Base-by-base conservation (phyloP, 2,329 filamentous ascomycete genomes). In the Fusarium sp. region DNA sequence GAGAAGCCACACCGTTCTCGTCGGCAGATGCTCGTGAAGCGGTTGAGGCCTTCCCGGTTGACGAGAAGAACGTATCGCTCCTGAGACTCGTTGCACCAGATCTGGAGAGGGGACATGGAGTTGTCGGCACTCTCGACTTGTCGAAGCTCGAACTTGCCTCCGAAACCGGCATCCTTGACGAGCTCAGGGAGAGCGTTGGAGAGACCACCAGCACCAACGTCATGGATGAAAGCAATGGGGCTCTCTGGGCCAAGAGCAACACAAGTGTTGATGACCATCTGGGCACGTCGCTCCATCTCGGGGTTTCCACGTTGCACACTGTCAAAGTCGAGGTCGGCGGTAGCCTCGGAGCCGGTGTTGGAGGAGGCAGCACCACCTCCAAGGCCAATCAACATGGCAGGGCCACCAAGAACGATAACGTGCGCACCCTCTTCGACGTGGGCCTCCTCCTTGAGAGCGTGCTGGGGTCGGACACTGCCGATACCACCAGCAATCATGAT, bases 401-500 rank as follows among this genome's bases (percentile, higher is more conserved):
- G 97, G 0, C 97, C 97, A 79, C 97, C 97, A 20, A 99, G 91
- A 25, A 98, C 96, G 75, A 99, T 93, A 54, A 97, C 90, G 81
- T 96, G 94, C 20, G 95, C 95, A n/a, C 95, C 96, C 61, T 95
- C 90, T 62, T 92, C 92, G 20, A 99, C 97, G 71, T 94, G 88
- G 14, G 90, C 88, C 10, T 92, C 90, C 71, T 94, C 90, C 85
- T 99, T 99, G 68, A 98, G 88, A 4, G 97, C 96, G 80, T 98
- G 94, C 78, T 96, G 92, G 16, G 97, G 96, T 67, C 97, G 88
- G 33, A 98, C 96, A 7, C 94, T 98, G 58, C 97, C 97, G 38
- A 98, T 91, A 80, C 97, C 97, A 80, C 97, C 97, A 71, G 97
- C 97, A 84, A 99, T 95, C 94, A 98, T 97, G 82, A 98, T 98